These are phyloP conservation scores for Mortierella sp. DNA, from an alignment of 371 early-diverging fungal genomes.

Conservation along the genomic window DNA sequence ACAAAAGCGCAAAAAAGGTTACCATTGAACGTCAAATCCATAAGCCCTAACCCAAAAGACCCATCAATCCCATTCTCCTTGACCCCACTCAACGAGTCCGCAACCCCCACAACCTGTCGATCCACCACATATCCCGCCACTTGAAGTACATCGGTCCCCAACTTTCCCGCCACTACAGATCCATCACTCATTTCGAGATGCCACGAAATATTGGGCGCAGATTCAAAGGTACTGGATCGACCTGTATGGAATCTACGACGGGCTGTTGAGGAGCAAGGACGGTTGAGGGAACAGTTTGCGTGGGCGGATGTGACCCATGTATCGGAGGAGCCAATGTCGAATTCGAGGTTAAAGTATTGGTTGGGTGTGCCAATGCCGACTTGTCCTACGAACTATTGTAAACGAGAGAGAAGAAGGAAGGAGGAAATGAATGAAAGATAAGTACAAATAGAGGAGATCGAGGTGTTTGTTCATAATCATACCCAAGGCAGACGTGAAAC, in stretches of 20 bases:
- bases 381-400: conserved; percentile 60
- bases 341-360: conserved; percentile 63
- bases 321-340: conserved; percentile 70
- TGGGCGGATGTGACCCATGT: conserved; percentile 55
- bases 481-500: not conserved
- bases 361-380: conserved; percentile 65
- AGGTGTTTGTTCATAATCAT: not conserved
- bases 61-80: conserved; percentile 29
- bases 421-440: not conserved
- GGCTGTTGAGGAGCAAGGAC: not conserved
- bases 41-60: conserved; percentile 17
- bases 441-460: not conserved
- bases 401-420: no score
- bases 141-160: conserved; percentile 19
- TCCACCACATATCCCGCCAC: conserved; percentile 12
- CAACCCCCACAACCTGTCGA: conserved; percentile 18
- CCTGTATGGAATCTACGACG: conserved; percentile 4
- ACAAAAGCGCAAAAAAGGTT: not conserved
- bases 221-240: conserved; percentile 22
- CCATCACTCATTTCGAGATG: conserved; percentile 7
- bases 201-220: not conserved
- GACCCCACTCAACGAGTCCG: not conserved
- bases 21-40: conserved; percentile 21
- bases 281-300: conserved; percentile 23
- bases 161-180: not conserved